Base-by-base conservation (phyloP, 164 flowering plant genomes). In the Umbellularia californica region DNA sequence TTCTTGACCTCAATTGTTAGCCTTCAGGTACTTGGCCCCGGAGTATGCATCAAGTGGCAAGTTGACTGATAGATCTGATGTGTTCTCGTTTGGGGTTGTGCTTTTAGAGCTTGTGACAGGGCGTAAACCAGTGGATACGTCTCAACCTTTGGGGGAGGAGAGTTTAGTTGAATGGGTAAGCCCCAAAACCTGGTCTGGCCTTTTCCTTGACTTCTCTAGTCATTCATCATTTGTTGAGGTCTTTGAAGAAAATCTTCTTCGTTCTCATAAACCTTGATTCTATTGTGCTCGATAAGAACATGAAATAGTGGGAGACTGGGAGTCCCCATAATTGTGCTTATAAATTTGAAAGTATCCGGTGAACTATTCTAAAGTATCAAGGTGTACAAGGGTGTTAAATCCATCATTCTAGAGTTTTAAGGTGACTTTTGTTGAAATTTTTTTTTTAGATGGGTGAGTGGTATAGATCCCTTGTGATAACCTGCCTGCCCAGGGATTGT, bases 41-140 rank as follows among this genome's bases (percentile, higher is more conserved):
- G 95, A 90, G 78, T 92, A 92, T 81, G 97, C 95, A 70, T 79
- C 90, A 22, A 92, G 92, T 81, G 97, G 97, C 27, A 90, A 92
- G 77, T 71, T 90, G 81, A 92, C 95, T 13, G 94, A 92, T 73
- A 87, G 86, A 75, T 92, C 97, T 15, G 97, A 92, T 80, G 97
- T 92, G 20, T 92, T 77, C 78, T 92, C 97, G 2, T 91, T 87
- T 71, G 97, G 96, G 24, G 94, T 92, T 52, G 87, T 92, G 81
- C 90, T 92, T 67, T 84, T 92, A 47, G 97, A 92, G 81, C 86
- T 92, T 55, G 71, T 92, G 69, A 90, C 93, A 5, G 97, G 97
- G 25, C 88, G 87, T n/a, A 87, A 86, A 73, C 89, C 93, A 58
- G 86, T 88, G 76, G 93, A 90, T 81, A 5, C 84, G 23, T 74